These are phyloP conservation scores for Phytophthora capsici DNA, from an alignment of 352 stramenopile species.

Conservation along the genomic window DNA sequence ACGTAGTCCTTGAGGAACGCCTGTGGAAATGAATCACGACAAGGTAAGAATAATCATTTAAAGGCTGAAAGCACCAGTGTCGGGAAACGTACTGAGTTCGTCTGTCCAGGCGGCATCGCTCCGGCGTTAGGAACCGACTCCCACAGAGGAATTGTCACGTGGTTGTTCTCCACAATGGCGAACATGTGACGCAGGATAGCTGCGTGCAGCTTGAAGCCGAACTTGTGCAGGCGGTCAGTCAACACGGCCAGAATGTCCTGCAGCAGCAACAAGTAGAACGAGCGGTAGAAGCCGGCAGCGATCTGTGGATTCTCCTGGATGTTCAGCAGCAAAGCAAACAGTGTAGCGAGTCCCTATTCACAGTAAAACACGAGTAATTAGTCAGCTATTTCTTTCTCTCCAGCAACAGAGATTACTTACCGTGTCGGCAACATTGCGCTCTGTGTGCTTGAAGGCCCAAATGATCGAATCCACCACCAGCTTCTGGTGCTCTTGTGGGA, in stretches of 20 bases:
- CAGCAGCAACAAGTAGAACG: constrained; percentile 95
- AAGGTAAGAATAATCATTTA: too few relatives aligned
- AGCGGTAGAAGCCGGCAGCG: constrained; percentile 97
- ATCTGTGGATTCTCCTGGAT: constrained; percentile 95
- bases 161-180: constrained; percentile 95
- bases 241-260: constrained; percentile 98
- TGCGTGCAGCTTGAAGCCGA: constrained; percentile 98
- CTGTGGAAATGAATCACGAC: constrained; percentile 17
- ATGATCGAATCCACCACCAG: constrained; percentile 99
- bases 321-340: constrained; percentile 97
- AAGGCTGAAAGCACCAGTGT: too few relatives aligned
- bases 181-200: constrained; percentile 99
- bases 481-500: constrained; percentile 98
- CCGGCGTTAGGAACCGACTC: constrained; percentile 87
- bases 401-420: constrained; percentile 37
- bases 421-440: constrained; percentile 98
- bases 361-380: constrained; percentile 2
- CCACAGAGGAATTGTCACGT: constrained; percentile 96
- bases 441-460: constrained; percentile 99
- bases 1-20: constrained; percentile 98
- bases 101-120: constrained; percentile 66
- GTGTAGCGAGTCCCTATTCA: constrained; percentile 93
- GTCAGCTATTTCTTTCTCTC: neutral
- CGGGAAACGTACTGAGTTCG: constrained; percentile 69
- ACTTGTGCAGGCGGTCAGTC: constrained; percentile 99